Evolutionary conservation across 2,329 filamentous ascomycete genomes (phyloP), one percentile per base, ranked within the genome.

Genomic region (Claviceps sp.): DNA sequence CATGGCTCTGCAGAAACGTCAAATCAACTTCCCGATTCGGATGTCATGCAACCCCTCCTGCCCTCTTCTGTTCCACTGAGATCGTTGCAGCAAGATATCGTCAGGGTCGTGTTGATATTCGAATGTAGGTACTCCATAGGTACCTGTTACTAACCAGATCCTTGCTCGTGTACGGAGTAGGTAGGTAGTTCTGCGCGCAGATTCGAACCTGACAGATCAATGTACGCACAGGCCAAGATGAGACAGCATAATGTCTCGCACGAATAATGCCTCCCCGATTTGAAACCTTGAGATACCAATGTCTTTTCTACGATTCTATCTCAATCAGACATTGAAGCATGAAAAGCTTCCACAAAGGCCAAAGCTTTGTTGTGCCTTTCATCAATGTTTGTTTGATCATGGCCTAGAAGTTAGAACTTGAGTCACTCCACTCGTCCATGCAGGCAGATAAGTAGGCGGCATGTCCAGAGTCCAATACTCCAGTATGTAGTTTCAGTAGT

Each of bases 1-100:
- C 47, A 49, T 50, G 29, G 13, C n/a, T 22, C 48, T 44, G 40
- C 48, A 44, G 40, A 37, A 13, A 34, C 17, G 39, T 50, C 48
- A 23, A 37, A 34, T 44, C 39, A 44, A 26, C 26, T 44, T 44
- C 48, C 48, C 48, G 48, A 50, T 50, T 50, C 23, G 29, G 48
- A 50, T 44, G 17, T 22, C 45, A 44, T 36, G 17, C 45, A 22
- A 23, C 17, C 46, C 14, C 36, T 16, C 20, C 36, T 23, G 13
- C 22, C 36, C 36, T 48, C 36, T 13, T 22, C 38, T 20, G 13
- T 23, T 16, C 29, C 34, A 38, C 23, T 45, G 4, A 45, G 29
- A 43, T 23, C 20, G 40, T 43, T 23, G 40, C 40, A 23, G 44
- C 44, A 45, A 45, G 26, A 43, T 23, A 17, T 34, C 23, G n/a